Conservation (phyloP, 1,284 basidiomycete genomes). For the Cryptococcus wingfieldii region DNA sequence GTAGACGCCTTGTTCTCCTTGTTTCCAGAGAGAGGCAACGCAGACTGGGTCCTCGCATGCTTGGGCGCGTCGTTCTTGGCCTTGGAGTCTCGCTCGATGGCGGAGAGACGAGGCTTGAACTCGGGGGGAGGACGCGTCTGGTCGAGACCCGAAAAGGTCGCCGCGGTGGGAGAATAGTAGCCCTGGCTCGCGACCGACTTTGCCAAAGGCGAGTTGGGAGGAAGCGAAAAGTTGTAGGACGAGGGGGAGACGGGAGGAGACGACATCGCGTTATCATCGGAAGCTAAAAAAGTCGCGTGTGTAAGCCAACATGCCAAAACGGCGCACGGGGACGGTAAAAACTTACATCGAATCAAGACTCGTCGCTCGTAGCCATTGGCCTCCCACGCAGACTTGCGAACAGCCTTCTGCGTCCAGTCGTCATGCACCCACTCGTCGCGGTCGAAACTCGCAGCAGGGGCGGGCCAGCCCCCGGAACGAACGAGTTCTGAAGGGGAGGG, state of each 20-base stretch:
- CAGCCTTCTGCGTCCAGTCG: slow-evolving; percentile 2
- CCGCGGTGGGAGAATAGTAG: slow-evolving; percentile 27
- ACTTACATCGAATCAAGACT: slow-evolving; percentile 23
- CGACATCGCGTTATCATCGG: not conserved
- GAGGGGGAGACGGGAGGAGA: slow-evolving; percentile 24
- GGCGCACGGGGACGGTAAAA: not conserved
- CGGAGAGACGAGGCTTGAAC: slow-evolving; percentile 36
- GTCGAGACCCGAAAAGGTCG: slow-evolving; percentile 31
- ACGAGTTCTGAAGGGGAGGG: slow-evolving; percentile 8
- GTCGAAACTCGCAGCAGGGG: not conserved
- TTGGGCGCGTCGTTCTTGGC: slow-evolving; percentile 18
- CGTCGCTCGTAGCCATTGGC: slow-evolving; percentile 28
- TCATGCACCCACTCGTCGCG: not conserved
- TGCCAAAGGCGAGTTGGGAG: slow-evolving; percentile 28
- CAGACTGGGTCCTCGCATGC: slow-evolving; percentile 24
- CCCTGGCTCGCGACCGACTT: slow-evolving; percentile 19
- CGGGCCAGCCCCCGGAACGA: not conserved
- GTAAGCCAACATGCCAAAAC: not conserved
- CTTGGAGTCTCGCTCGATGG: slow-evolving; percentile 22
- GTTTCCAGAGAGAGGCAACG: slow-evolving; percentile 2
- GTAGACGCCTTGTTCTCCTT: not conserved
- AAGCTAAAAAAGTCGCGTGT: not conserved
- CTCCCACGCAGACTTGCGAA: not conserved
- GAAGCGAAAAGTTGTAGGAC: slow-evolving; percentile 31
- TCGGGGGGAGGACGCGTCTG: slow-evolving; percentile 31